Evolutionary conservation across 768 basidiomycete genomes (phyloP), one percentile per base, ranked within the genome.

Genomic region (Neoboletus brunneissimus): DNA sequence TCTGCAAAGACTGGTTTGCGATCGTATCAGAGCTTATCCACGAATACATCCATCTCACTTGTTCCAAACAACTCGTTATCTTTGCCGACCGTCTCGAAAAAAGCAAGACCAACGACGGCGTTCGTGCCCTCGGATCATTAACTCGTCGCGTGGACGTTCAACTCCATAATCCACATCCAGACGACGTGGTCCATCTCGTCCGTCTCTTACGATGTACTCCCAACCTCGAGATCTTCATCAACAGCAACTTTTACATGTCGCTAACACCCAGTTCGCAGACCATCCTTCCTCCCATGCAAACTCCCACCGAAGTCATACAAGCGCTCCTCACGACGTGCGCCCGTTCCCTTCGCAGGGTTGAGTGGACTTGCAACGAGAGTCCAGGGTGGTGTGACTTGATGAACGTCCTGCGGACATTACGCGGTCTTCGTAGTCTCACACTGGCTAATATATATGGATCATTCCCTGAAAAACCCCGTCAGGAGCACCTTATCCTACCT

Each of bases 301-400:
- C 73, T 0, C 71, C 73, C 10, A 50, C 61, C 1, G 67, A 73
- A 25, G 68, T 79, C 22, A 63, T 78, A 16, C 62, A 65, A 35
- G 71, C 72, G 0, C 62, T 80, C 23, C 61, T 73, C 11, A 47
- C 53, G 2, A 64, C 72, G 11, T 75, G 73, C 29, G 63, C 69
- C 3, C 57, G 60, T 29, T 72, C 74, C n/a, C 67, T 81, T 13
- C 72, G 70, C 43, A 72, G 79, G 27, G 48, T 79, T 1, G 79
- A 80, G 57, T 81, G 79, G 78, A 74, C 68, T 9, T 72, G 75
- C 22, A 75, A 76, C 10, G 79, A 81, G 58, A 67, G 73, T 32
- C 79, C 79, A 0, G 68, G 70, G 0, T 78, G 75, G 64, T 53
- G 63, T 22, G 77, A 80, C 58, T 54, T 81, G 20, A 69, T 73